phyloP scores from a whole-genome alignment of 2,329 filamentous ascomycete species.

The Aspergillus tubingensis region DNA sequence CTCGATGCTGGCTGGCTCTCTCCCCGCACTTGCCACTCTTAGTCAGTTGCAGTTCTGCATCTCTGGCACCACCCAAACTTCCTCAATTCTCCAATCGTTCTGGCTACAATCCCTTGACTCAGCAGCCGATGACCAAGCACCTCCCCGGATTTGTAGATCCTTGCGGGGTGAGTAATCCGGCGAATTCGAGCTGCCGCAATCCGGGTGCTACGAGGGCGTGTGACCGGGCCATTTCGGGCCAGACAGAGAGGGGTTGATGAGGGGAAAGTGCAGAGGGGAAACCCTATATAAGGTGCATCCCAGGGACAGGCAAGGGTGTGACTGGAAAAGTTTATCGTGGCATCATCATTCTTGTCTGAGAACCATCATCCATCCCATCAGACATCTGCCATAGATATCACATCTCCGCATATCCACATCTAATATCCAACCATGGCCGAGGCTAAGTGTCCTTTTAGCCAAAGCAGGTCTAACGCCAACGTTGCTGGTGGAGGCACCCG shows the following conservation, averaged over 20 bases:
- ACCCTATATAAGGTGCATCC: neutral
- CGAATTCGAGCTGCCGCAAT: neutral
- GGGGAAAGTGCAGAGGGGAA: too few relatives aligned
- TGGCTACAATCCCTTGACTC: neutral
- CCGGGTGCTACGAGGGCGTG: neutral
- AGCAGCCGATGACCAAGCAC: neutral
- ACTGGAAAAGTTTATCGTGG: too few relatives aligned
- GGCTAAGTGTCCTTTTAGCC: constrained; percentile 2
- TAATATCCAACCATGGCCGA: neutral
- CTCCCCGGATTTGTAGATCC: neutral
- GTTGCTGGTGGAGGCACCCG: constrained; percentile 63
- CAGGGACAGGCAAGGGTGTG: too few relatives aligned
- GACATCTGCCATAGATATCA: neutral
- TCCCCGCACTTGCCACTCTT: constrained; percentile 1
- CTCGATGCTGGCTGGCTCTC: too few relatives aligned
- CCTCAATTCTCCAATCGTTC: too few relatives aligned
- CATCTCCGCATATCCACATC: neutral
- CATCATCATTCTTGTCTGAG: neutral
- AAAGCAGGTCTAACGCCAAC: constrained; percentile 28
- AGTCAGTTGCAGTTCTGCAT: neutral
- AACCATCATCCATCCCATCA: neutral
- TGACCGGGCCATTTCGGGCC: neutral
- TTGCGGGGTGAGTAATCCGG: neutral
- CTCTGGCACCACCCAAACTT: too few relatives aligned
- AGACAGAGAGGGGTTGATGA: neutral